Evolutionary conservation across 1,139 yeast genomes (phyloP).

Genomic region (Sugiyamaella pinicola): DNA sequence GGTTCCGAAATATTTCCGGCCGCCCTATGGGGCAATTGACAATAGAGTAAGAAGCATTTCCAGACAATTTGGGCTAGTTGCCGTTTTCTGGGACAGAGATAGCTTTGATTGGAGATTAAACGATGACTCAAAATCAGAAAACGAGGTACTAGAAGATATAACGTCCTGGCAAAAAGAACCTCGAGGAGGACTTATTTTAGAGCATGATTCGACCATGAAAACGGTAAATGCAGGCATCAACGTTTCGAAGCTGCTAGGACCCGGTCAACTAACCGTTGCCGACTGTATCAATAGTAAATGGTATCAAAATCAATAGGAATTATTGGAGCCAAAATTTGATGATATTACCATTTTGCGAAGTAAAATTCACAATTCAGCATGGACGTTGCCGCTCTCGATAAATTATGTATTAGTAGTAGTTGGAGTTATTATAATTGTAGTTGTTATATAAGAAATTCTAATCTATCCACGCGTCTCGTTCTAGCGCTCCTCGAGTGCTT

Average conservation of each 20-base stretch:
- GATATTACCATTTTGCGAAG: neutral
- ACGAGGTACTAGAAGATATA: conserved; percentile 57
- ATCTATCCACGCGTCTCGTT: no score
- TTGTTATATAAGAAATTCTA: neutral
- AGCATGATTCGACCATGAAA: conserved; percentile 70
- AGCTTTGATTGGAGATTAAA: conserved; percentile 83
- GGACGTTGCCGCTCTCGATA: conserved; percentile 9
- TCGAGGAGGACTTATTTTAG: conserved; percentile 63
- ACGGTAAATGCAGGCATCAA: conserved; percentile 72
- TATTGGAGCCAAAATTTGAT: conserved; percentile 18
- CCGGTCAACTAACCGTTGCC: conserved; percentile 72
- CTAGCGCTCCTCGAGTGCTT: no score
- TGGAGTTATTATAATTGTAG: neutral
- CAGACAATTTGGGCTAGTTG: conserved; percentile 83
- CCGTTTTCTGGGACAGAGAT: conserved; percentile 89
- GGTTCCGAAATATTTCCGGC: conserved; percentile 88
- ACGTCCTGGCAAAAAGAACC: conserved; percentile 49
- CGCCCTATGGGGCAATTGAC: conserved; percentile 94
- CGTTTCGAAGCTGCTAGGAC: conserved; percentile 53
- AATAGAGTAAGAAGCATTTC: conserved; percentile 77
- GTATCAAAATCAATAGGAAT: conserved; percentile 32
- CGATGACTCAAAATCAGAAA: conserved; percentile 47
- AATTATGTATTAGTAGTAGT: conserved; percentile 11
- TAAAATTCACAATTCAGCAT: conserved; percentile 3
- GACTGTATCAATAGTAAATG: conserved; percentile 69